These are phyloP conservation scores for Albatrellus ellisii DNA, from an alignment of 768 basidiomycete species.

Conservation along the genomic window DNA sequence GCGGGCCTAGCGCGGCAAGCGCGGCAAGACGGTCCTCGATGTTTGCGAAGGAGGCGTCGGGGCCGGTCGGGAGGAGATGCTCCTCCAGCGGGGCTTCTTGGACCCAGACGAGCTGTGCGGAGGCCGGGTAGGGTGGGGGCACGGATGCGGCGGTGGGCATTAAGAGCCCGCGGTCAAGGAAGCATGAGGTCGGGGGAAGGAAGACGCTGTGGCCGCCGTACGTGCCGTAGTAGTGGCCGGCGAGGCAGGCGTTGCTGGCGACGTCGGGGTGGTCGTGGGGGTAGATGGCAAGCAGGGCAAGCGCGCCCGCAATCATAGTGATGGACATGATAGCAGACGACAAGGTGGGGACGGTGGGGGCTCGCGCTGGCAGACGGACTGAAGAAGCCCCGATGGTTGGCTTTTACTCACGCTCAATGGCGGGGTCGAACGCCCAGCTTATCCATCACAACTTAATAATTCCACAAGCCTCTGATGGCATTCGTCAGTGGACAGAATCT, in stretches of 20 bases:
- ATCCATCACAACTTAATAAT: too few relatives aligned
- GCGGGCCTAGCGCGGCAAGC: conserved; percentile 2
- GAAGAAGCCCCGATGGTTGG: too few relatives aligned
- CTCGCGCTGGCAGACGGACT: too few relatives aligned
- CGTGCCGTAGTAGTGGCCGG: conserved; percentile 40
- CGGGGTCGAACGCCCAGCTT: too few relatives aligned
- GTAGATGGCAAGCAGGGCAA: conserved; percentile 25
- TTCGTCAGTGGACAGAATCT: too few relatives aligned
- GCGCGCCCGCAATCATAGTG: conserved; percentile 6
- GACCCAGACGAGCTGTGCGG: conserved; percentile 12
- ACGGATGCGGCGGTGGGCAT: not conserved
- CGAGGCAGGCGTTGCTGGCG: conserved; percentile 28
- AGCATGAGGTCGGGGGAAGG: conserved; percentile 28
- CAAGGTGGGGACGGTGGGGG: not conserved
- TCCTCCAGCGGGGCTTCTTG: conserved; percentile 40
- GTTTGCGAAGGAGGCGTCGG: conserved; percentile 4
- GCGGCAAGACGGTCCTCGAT: conserved; percentile 10
- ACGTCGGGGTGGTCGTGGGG: conserved; percentile 31
- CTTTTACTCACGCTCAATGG: too few relatives aligned
- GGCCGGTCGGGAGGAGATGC: conserved; percentile 13
- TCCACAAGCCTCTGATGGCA: too few relatives aligned
- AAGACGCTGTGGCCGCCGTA: conserved; percentile 42
- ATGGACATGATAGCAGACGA: conserved; percentile 5
- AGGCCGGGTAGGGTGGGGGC: conserved; percentile 18
- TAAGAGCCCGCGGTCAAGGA: conserved; percentile 12